Conservation (phyloP, 2,329 filamentous ascomycete species). For the Exophiala mesophila region DNA sequence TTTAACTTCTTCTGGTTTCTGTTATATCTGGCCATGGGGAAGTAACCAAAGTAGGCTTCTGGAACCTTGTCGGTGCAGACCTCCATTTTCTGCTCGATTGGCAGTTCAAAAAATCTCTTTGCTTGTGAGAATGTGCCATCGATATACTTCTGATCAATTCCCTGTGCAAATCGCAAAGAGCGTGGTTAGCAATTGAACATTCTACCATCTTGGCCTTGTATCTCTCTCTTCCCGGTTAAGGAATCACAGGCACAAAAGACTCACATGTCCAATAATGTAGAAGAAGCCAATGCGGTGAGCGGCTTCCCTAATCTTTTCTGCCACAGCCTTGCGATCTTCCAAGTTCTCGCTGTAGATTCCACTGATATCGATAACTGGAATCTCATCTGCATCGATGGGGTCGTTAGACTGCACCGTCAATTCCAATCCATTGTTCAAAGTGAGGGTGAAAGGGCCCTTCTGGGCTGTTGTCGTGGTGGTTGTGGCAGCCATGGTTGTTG, state of each 20-base stretch:
- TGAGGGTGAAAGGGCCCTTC: neutral
- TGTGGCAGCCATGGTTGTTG: neutral
- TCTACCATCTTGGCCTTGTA: too few species aligned
- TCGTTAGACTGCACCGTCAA: slow-evolving; percentile 8
- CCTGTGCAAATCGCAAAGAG: slow-evolving; percentile 31
- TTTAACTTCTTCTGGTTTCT: too few species aligned
- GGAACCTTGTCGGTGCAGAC: slow-evolving; percentile 16
- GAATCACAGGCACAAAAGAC: too few species aligned
- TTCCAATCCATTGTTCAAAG: slow-evolving; percentile 10
- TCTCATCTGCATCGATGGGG: slow-evolving; percentile 21
- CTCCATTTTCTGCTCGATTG: slow-evolving; percentile 26
- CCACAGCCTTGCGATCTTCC: slow-evolving; percentile 35
- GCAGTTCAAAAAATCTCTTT: slow-evolving; percentile 40
- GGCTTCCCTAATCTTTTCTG: slow-evolving; percentile 38
- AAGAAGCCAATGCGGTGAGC: slow-evolving; percentile 36
- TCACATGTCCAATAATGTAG: slow-evolving; percentile 31
- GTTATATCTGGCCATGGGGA: slow-evolving; percentile 13
- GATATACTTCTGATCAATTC: slow-evolving; percentile 33
- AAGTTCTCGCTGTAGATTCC: slow-evolving; percentile 34
- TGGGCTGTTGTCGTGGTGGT: neutral
- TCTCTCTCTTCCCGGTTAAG: too few species aligned
- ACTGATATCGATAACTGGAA: slow-evolving; percentile 44
- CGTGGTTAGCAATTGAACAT: too few species aligned
- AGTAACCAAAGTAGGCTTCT: slow-evolving; percentile 20
- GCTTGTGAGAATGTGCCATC: slow-evolving; percentile 35